phyloP scores from a whole-genome alignment of 306 rosid genomes.

The Malus sieversii region DNA sequence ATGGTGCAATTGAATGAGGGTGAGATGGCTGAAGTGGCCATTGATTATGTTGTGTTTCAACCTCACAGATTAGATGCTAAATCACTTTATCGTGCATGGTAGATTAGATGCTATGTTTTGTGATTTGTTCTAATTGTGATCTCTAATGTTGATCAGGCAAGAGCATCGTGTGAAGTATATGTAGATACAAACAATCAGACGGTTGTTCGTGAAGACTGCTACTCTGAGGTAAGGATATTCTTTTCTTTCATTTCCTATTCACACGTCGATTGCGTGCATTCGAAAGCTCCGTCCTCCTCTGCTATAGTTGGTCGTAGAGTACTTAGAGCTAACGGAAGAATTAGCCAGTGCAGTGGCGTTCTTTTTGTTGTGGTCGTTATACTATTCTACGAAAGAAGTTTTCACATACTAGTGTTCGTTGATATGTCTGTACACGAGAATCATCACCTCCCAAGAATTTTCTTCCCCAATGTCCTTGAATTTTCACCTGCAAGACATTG shows the following conservation, averaged over 20 bases:
- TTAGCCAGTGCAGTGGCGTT: too few relatives aligned
- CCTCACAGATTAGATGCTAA: not conserved
- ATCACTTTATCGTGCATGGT: not conserved
- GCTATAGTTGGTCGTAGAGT: not conserved
- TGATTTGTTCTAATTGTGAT: not conserved
- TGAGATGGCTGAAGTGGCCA: not conserved
- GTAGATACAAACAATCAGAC: slow-evolving; percentile 48
- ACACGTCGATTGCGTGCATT: not conserved
- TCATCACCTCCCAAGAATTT: too few relatives aligned
- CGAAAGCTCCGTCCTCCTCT: not conserved
- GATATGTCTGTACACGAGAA: not conserved
- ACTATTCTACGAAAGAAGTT: not conserved
- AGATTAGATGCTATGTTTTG: not conserved
- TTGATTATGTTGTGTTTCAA: not conserved
- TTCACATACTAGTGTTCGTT: not conserved
- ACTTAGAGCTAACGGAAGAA: too few relatives aligned
- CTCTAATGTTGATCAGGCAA: slow-evolving; percentile 39
- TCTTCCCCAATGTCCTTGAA: too few relatives aligned
- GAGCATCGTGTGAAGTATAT: slow-evolving; percentile 59
- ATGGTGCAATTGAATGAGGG: not conserved
- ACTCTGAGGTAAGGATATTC: slow-evolving; percentile 55
- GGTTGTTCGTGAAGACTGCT: slow-evolving; percentile 66
- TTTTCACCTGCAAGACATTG: too few relatives aligned
- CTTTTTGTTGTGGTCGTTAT: not conserved
- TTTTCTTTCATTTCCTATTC: not conserved